phyloP scores from a whole-genome alignment of 768 basidiomycete genomes.

The Leccinum obscurum region DNA sequence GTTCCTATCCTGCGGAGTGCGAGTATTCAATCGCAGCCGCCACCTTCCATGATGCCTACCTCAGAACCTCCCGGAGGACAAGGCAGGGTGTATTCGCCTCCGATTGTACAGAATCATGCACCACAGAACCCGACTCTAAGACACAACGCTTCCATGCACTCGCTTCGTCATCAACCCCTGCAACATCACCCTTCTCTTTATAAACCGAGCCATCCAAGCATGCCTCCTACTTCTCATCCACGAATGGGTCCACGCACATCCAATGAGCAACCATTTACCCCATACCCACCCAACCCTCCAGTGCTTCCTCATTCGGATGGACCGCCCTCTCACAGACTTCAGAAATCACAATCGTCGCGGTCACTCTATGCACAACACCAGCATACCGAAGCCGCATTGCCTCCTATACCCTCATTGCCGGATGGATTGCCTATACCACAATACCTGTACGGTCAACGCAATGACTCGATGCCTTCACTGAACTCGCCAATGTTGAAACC shows the following conservation, averaged over 20 bases:
- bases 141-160: conserved; percentile 28
- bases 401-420: conserved; percentile 42
- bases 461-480: conserved; percentile 19
- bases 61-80: conserved; percentile 24
- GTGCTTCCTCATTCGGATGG: conserved; percentile 44
- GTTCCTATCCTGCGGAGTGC: conserved; percentile 41
- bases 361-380: conserved; percentile 59
- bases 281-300: conserved; percentile 15
- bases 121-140: conserved; percentile 14
- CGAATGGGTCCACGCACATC: conserved; percentile 14
- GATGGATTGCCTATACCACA: conserved; percentile 35
- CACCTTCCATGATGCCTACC: conserved; percentile 22
- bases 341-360: conserved; percentile 57
- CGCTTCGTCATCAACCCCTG: conserved; percentile 30
- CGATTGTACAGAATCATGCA: conserved; percentile 7
- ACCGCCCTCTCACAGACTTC: conserved; percentile 36
- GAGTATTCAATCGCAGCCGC: conserved; percentile 31
- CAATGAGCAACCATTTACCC: conserved; percentile 12
- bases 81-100: conserved; percentile 16
- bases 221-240: conserved; percentile 17
- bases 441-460: conserved; percentile 21
- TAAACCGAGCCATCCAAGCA: conserved; percentile 13
- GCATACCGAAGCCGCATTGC: conserved; percentile 34
- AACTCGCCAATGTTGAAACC: conserved; percentile 48
- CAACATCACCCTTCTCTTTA: conserved; percentile 21